A percentile compares a stretch with the other conserved stretches of the same genome.
phyloP scores from a whole-genome alignment of 345 rosid genomes.

The Jatropha curcas region DNA sequence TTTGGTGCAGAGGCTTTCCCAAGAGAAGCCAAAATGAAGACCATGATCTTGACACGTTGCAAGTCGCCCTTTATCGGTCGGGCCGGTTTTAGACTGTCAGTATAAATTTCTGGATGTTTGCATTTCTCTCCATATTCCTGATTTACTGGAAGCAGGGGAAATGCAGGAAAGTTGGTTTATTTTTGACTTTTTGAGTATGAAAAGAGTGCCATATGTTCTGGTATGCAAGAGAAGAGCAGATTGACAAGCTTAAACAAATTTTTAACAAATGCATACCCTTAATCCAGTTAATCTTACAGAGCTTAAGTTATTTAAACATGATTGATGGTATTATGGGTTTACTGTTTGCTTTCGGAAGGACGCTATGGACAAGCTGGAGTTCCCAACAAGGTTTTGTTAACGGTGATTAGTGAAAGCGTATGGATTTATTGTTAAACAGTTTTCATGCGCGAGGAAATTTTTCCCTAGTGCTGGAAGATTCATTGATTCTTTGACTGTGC shows the following conservation, averaged over 20 bases:
- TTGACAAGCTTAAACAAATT: neutral
- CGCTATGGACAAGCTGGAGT: neutral
- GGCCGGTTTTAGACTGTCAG: neutral
- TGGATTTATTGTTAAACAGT: neutral
- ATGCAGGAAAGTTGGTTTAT: slow-evolving; percentile 10
- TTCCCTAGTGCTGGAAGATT: neutral
- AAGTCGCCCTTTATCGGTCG: neutral
- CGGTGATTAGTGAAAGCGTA: no score
- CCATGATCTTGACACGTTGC: slow-evolving; percentile 4
- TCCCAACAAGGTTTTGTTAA: neutral
- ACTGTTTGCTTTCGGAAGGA: slow-evolving; percentile 9
- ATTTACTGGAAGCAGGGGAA: slow-evolving; percentile 21
- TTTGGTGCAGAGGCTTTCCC: neutral
- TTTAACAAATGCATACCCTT: neutral
- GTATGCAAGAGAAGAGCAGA: slow-evolving; percentile 7
- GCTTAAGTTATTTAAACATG: neutral
- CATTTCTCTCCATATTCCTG: slow-evolving; percentile 14
- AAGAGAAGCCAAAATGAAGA: neutral
- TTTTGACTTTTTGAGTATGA: slow-evolving; percentile 6
- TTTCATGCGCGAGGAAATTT: neutral
- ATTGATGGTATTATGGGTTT: slow-evolving; percentile 3
- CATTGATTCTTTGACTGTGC: neutral
- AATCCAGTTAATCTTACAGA: neutral
- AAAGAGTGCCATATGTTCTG: slow-evolving; percentile 3
- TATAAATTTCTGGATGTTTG: slow-evolving; percentile 15